Percentiles rank a stretch among this genome's conserved stretches.
Evolutionary conservation across 192 early-diverging fungal genomes (phyloP).

Genomic region (Coemansia sp.): DNA sequence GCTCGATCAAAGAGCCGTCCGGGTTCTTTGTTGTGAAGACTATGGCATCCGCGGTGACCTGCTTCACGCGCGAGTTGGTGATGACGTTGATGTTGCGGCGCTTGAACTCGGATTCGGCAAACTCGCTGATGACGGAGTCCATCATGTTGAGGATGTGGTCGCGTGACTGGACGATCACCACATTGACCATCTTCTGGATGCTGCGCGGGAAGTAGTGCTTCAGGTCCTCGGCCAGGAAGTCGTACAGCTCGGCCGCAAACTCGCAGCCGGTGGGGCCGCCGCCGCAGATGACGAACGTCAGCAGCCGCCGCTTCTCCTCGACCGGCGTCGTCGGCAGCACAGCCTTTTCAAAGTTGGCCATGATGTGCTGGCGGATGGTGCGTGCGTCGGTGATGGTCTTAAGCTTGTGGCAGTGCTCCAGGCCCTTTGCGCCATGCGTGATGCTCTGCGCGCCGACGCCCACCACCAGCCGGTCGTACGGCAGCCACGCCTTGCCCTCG

Average conservation of each 20-base stretch:
- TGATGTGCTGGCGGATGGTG: constrained; percentile 73
- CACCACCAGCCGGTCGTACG: constrained; percentile 83
- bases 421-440: constrained; percentile 79
- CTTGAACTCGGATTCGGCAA: constrained; percentile 71
- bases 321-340: constrained; percentile 65
- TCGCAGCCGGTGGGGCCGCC: constrained; percentile 86
- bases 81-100: constrained; percentile 78
- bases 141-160: constrained; percentile 77
- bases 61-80: constrained; percentile 64
- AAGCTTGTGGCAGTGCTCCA: constrained; percentile 80
- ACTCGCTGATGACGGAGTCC: constrained; percentile 75
- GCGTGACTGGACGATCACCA: constrained; percentile 82
- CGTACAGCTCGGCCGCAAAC: constrained; percentile 75
- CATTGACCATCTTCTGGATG: constrained; percentile 68
- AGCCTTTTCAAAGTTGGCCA: constrained; percentile 82
- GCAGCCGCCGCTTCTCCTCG: constrained; percentile 63
- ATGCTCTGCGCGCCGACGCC: constrained; percentile 79
- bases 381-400: constrained; percentile 84
- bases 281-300: constrained; percentile 86
- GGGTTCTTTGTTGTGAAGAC: constrained; percentile 55
- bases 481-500: constrained; percentile 62
- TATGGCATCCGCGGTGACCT: constrained; percentile 64
- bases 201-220: constrained; percentile 70
- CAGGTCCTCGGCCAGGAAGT: constrained; percentile 83
- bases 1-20: constrained; percentile 26